Percentiles rank a stretch among this genome's conserved stretches.
These are phyloP conservation scores for Fusarium sp. DNA, from an alignment of 2,329 filamentous ascomycete genomes.

Conservation along the genomic window DNA sequence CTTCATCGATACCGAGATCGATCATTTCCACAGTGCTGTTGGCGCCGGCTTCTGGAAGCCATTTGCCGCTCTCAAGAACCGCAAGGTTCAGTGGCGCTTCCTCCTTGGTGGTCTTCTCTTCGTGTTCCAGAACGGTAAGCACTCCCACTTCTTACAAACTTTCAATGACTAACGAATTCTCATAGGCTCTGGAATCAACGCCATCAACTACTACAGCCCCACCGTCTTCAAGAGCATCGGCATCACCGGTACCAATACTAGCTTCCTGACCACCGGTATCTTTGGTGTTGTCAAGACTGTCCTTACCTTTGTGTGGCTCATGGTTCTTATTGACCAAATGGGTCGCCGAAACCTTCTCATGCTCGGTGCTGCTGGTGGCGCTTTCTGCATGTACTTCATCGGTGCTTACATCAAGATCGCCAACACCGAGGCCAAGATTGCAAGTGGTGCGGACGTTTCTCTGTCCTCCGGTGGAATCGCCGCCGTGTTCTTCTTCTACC, in stretches of 20 bases:
- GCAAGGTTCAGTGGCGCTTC: constrained; percentile 76
- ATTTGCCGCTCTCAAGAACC: constrained; percentile 69
- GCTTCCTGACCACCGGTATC: constrained; percentile 75
- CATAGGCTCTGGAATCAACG: constrained; percentile 74
- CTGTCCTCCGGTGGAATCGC: constrained; percentile 68
- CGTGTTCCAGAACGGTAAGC: constrained; percentile 79
- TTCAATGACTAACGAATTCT: constrained; percentile 19
- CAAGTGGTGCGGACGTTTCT: constrained; percentile 49
- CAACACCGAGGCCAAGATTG: constrained; percentile 57
- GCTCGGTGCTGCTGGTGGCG: constrained; percentile 72
- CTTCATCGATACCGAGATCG: constrained; percentile 77
- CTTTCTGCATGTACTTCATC: constrained; percentile 74
- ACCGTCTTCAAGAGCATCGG: constrained; percentile 61
- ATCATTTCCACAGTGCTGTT: constrained; percentile 72
- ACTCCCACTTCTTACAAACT: background rate
- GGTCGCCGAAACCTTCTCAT: constrained; percentile 72
- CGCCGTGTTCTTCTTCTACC: constrained; percentile 76
- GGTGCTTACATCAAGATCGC: constrained; percentile 62
- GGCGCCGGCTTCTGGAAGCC: constrained; percentile 82
- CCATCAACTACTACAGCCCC: constrained; percentile 80
- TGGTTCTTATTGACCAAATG: constrained; percentile 74
- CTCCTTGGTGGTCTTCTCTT: constrained; percentile 81
- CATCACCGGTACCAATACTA: constrained; percentile 60
- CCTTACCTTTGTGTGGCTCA: constrained; percentile 76
- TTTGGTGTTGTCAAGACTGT: constrained; percentile 82